Percentiles rank a stretch among this genome's conserved stretches.
phyloP scores from a whole-genome alignment of 2,329 filamentous ascomycete species.

The Cercospora sp. region DNA sequence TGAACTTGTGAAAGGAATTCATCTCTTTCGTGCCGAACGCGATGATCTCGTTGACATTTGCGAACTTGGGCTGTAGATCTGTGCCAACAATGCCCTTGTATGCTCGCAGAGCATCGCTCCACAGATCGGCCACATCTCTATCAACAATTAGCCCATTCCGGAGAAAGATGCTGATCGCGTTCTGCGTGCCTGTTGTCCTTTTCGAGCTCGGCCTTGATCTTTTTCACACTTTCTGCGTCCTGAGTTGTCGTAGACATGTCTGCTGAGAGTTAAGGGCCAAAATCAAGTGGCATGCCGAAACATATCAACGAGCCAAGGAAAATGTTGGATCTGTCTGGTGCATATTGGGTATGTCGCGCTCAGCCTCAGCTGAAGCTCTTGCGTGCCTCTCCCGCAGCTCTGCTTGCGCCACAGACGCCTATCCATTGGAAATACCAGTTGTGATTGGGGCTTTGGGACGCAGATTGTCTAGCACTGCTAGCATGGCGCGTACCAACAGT shows the following conservation, averaged over 20 bases:
- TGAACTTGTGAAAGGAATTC: slow-evolving; percentile 8
- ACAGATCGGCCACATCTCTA: slow-evolving; percentile 13
- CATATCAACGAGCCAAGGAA: not conserved
- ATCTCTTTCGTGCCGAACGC: slow-evolving; percentile 10
- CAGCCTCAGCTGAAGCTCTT: slow-evolving; percentile 7
- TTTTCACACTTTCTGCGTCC: not conserved
- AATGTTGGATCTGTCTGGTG: not conserved
- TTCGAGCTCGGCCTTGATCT: slow-evolving; percentile 14
- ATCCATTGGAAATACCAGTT: not conserved
- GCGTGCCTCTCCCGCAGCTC: not conserved
- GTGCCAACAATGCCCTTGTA: slow-evolving; percentile 17
- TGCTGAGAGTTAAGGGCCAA: not conserved
- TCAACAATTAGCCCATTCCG: not conserved
- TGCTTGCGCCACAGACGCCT: not conserved
- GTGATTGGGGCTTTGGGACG: not conserved
- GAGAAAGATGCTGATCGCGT: not conserved
- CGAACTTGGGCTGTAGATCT: slow-evolving; percentile 11
- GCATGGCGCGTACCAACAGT: not conserved
- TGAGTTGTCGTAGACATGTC: not conserved
- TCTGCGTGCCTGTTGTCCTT: slow-evolving; percentile 10
- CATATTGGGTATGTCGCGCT: not conserved
- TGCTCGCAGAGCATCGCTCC: slow-evolving; percentile 12
- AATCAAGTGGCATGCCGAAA: not conserved
- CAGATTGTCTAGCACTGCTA: not conserved
- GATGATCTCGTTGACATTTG: slow-evolving; percentile 9